Percentiles rank a stretch among this genome's conserved stretches.
phyloP scores from a whole-genome alignment of 2,329 filamentous ascomycete genomes.

The Monilinia polystroma region DNA sequence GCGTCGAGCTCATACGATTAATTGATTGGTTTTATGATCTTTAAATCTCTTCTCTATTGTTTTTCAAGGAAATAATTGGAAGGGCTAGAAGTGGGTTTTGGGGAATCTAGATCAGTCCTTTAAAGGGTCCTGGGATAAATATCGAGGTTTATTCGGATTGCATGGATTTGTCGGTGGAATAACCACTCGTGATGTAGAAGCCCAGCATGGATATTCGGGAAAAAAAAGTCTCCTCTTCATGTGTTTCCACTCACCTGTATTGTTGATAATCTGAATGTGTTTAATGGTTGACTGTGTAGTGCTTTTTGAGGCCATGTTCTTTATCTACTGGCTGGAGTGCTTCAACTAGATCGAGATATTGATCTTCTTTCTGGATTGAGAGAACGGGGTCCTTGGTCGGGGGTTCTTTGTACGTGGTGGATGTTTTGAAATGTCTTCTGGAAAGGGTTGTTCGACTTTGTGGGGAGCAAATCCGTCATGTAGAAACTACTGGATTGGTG shows the following conservation, averaged over 20 bases:
- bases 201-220: constrained; percentile 41
- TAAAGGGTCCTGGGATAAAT: constrained; percentile 42
- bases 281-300: constrained; percentile 46
- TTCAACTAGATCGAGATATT: constrained; percentile 40
- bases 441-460: constrained; percentile 36
- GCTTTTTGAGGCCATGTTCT: constrained; percentile 42
- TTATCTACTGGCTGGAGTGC: constrained; percentile 40
- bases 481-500: constrained; percentile 28
- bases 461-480: constrained; percentile 29
- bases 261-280: constrained; percentile 48
- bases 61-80: constrained; percentile 42
- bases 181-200: constrained; percentile 46
- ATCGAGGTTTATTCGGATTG: constrained; percentile 46
- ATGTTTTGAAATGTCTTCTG: constrained; percentile 39
- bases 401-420: constrained; percentile 40
- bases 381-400: constrained; percentile 34
- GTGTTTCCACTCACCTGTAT: constrained; percentile 53
- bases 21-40: constrained; percentile 53
- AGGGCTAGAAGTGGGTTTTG: constrained; percentile 40
- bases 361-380: constrained; percentile 43
- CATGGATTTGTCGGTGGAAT: constrained; percentile 47
- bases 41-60: constrained; percentile 47
- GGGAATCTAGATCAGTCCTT: constrained; percentile 47
- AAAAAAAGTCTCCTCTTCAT: constrained; percentile 47
- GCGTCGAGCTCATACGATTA: constrained; percentile 51